Base-by-base conservation (phyloP, 2,329 filamentous ascomycete species). In the Ophioceras dolichostomum region DNA sequence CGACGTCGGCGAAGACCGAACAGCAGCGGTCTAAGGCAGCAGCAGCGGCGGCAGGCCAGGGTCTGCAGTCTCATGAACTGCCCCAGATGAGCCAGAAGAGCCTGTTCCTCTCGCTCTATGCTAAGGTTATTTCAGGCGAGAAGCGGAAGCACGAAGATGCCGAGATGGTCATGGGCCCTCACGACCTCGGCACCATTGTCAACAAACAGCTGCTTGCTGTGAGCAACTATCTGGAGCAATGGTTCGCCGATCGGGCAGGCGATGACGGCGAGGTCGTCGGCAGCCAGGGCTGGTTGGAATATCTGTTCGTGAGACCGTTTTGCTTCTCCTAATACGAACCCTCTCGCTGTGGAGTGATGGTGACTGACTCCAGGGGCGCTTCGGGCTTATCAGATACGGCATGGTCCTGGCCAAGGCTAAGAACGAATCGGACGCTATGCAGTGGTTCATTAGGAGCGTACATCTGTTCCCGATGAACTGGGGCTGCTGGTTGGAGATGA, bases 71-170 rank as follows among this genome's bases (percentile, higher is more conserved):
- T 4, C 46, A 52, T 6, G 45, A 52, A 3, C 49, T 77, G 13
- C 75, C 75, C 2, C 61, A 59, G 37, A 55, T 95, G 36, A 95
- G 88, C 54, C 87, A 95, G 56, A 93, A 89, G 60, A 87, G 89
- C 37, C 60, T 96, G 16, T 98, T 98, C 52, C 68, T 98, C 10
- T 83, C 87, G 1, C 65, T 96, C 4, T 98, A 98, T 51, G 85
- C 91, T 32, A 93, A 89, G 53, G 87, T 88, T 53, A 74, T 96
- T 45, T 83, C 88, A 0, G 91, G 91, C 2, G 91, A 98, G 65
- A 95, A 96, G 66, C 78, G 85, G 45, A 94, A 89, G 58, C 85
- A 94, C 49, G 91, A 98, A 58, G 89, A 96, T 40, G 86, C 84
- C 17, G 91, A 98, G 61, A 95, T 95, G 83, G 84, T 98, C 36